Percentiles rank a stretch among this genome's conserved stretches.
Evolutionary conservation across 1,139 yeast species (phyloP).

Genomic region (Lizanozyma gosingica): DNA sequence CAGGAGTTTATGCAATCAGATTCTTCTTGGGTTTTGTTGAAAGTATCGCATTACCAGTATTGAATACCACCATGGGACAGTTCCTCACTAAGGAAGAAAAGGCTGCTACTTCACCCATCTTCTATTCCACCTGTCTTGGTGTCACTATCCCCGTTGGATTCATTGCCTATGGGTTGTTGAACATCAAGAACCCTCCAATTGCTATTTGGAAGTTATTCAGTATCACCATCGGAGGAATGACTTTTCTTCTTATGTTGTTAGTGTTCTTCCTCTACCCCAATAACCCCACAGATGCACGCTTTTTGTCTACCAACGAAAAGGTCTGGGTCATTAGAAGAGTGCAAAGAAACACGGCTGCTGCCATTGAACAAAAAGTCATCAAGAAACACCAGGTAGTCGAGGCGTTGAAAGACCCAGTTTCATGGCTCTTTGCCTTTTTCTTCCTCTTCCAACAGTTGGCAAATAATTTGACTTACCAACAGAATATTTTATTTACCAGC

Average conservation of each 20-base stretch:
- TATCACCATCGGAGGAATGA: slow-evolving; percentile 35
- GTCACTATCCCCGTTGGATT: slow-evolving; percentile 36
- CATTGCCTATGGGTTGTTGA: slow-evolving; percentile 34
- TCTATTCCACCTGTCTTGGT: slow-evolving; percentile 37
- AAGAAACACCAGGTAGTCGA: slow-evolving; percentile 36
- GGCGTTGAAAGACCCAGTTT: slow-evolving; percentile 35
- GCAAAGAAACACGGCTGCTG: slow-evolving; percentile 24
- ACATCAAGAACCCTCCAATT: slow-evolving; percentile 15
- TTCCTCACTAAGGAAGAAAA: slow-evolving; percentile 33
- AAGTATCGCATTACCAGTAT: slow-evolving; percentile 28
- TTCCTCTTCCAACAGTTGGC: slow-evolving; percentile 35
- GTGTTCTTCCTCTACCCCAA: slow-evolving; percentile 31
- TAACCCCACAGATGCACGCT: slow-evolving; percentile 32
- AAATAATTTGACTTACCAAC: slow-evolving; percentile 40
- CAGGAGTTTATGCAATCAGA: slow-evolving; percentile 31
- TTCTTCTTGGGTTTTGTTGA: slow-evolving; percentile 41
- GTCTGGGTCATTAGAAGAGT: slow-evolving; percentile 39
- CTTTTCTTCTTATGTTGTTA: slow-evolving; percentile 21
- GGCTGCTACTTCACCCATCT: slow-evolving; percentile 32
- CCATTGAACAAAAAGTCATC: slow-evolving; percentile 37
- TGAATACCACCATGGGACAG: slow-evolving; percentile 34
- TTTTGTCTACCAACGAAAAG: slow-evolving; percentile 28
- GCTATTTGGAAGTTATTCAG: slow-evolving; percentile 30
- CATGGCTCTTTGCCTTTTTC: slow-evolving; percentile 35
- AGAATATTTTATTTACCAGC: slow-evolving; percentile 30